Evolutionary conservation across 116 monocot species (phyloP).

Genomic region (Iris pallida): DNA sequence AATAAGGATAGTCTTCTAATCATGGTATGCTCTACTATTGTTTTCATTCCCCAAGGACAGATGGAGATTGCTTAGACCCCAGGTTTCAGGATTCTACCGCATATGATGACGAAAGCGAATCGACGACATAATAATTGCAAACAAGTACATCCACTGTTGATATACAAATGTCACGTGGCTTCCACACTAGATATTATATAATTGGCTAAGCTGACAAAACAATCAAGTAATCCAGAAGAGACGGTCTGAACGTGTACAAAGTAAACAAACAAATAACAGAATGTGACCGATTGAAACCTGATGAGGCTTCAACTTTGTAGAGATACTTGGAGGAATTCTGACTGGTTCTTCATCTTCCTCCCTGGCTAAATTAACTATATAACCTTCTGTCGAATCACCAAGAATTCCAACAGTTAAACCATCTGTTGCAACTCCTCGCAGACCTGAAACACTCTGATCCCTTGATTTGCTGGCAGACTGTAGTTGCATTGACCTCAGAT

Average conservation of each 20-base stretch:
- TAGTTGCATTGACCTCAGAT: conserved; percentile 79
- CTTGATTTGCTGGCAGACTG: conserved; percentile 51
- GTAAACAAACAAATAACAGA: neutral
- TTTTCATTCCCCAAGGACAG: neutral
- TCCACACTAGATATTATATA: no score
- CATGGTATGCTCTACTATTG: conserved; percentile 2
- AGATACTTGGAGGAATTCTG: conserved; percentile 73
- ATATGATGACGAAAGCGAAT: conserved; percentile 3
- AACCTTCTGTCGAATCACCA: conserved; percentile 56
- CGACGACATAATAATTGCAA: neutral
- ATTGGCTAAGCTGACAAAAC: no score
- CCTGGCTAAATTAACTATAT: conserved; percentile 84
- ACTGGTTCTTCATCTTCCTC: conserved; percentile 77
- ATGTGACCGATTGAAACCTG: conserved; percentile 39
- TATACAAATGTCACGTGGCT: no score
- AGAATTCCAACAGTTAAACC: conserved; percentile 20
- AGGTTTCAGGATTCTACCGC: neutral
- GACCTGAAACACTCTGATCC: conserved; percentile 15
- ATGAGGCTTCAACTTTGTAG: conserved; percentile 75
- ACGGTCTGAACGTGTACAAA: neutral
- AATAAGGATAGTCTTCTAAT: neutral
- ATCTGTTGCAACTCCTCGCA: conserved; percentile 19
- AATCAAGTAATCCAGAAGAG: no score
- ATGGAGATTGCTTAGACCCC: conserved; percentile 4
- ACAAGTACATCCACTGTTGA: no score